Base-by-base conservation (phyloP, 495 filamentous ascomycete species). In the Geoglossum glabrum region DNA sequence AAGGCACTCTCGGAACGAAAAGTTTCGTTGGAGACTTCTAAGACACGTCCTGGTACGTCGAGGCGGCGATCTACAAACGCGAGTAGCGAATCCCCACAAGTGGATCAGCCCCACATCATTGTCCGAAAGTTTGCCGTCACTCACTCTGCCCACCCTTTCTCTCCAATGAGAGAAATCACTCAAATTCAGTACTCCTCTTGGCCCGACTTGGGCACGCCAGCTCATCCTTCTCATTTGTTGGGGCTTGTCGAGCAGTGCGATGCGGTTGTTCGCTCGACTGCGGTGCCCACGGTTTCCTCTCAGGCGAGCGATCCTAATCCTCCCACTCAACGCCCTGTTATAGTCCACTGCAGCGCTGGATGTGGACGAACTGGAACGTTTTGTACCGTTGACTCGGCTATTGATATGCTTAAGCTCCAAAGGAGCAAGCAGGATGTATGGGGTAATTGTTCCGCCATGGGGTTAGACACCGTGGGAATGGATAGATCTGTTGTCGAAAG, bases 331-430 rank as follows among this genome's bases (percentile, higher is more conserved):
- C 68, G 87, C 40, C 90, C 92, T 17, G 77, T 95, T 54, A 69
- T 98, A 21, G 93, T 98, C 3, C 92, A 98, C 68, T 98, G 92
- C 71, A 90, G 85, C 57, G 92, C 92, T 1, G 92, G 92, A 0
- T 98, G 92, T 70, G 92, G 92, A 3, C 82, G 92, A 5, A 98
- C 92, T 0, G 92, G 92, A 3, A 87, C 93, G 0, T 98, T 98
- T 61, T 98, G 92, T 67, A 93, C 92, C 0, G 87, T 97, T 28
- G 92, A 97, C 65, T 89, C 82, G 54, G 93, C 96, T 13, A 78
- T 97, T 54, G 87, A 90, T 66, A 92, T 94, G 81, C 68, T 98
- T 40, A 92, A 90, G 71, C 79, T 83, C 33, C 88, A 95, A 65
- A 76, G 79, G 9, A 9, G n/a, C 69, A 76, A 57, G 65, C 66